Conservation (phyloP, 805 yeast species). For the Pichia deserticola region DNA sequence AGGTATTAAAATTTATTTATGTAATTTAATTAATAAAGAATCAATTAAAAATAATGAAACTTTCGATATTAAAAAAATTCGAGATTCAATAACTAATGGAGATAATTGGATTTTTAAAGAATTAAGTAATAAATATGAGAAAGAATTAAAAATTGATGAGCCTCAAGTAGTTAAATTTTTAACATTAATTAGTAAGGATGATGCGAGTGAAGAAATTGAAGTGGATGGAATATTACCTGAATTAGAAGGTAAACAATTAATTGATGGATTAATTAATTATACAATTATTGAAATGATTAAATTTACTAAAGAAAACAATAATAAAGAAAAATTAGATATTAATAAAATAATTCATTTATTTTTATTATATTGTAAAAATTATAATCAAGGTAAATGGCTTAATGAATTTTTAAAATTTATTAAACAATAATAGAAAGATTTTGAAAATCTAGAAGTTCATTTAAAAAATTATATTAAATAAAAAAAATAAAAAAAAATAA, state of each 20-base stretch:
- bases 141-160: neutral
- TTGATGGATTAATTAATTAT: conserved; percentile 5
- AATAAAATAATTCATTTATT: conserved; percentile 6
- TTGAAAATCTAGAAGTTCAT: neutral
- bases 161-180: neutral
- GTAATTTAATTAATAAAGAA: neutral
- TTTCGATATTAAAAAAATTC: neutral
- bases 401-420: conserved; percentile 1
- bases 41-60: neutral
- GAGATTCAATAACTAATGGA: neutral
- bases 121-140: conserved; percentile 5
- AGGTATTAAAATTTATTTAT: conserved; percentile 5
- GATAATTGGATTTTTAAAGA: neutral
- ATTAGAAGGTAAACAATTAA: neutral
- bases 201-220: neutral
- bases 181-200: neutral
- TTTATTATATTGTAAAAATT: conserved; percentile 5
- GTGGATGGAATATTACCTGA: conserved; percentile 1
- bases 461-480: too few relatives aligned
- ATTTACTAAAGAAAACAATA: too few relatives aligned
- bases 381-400: conserved; percentile 8
- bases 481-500: too few relatives aligned
- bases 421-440: neutral
- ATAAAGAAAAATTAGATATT: too few relatives aligned
- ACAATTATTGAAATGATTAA: neutral